phyloP scores from a whole-genome alignment of 1,139 yeast genomes.

The Debaryomycetaceae sp. region DNA sequence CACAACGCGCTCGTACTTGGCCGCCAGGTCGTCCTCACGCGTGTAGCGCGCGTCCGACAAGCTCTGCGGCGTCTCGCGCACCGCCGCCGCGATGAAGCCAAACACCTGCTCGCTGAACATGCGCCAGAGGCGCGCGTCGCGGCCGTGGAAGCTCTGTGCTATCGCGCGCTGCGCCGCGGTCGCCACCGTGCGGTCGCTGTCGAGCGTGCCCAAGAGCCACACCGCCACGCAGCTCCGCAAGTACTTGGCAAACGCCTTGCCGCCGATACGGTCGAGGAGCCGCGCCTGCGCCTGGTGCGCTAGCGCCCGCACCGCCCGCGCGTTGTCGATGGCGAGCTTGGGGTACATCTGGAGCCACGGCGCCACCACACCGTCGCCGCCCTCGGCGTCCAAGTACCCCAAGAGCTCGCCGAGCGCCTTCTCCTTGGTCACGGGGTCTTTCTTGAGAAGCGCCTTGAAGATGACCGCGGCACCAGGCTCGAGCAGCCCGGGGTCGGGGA shows the following conservation, averaged over 20 bases:
- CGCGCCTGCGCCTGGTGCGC: constrained; percentile 64
- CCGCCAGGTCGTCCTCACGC: constrained; percentile 58
- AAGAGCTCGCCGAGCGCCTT: constrained; percentile 63
- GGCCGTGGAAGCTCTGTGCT: constrained; percentile 52
- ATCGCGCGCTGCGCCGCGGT: constrained; percentile 46
- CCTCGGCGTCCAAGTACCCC: constrained; percentile 18
- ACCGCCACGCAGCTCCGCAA: constrained; percentile 68
- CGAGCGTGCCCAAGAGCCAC: constrained; percentile 69
- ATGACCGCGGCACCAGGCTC: constrained; percentile 56
- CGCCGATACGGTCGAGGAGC: constrained; percentile 50
- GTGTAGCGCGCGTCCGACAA: constrained; percentile 75
- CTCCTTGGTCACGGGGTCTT: constrained; percentile 80
- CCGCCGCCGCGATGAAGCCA: constrained; percentile 47
- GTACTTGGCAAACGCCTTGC: constrained; percentile 54
- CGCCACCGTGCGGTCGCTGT: constrained; percentile 60
- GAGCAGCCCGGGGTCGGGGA: constrained; percentile 67
- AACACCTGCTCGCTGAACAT: constrained; percentile 55
- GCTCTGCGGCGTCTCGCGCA: constrained; percentile 58
- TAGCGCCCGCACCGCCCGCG: constrained; percentile 56
- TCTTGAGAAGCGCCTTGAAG: constrained; percentile 71
- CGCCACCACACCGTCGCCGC: constrained; percentile 22
- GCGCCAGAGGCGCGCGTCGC: constrained; percentile 57
- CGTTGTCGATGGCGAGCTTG: constrained; percentile 67
- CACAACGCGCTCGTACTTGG: constrained; percentile 63
- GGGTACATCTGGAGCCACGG: constrained; percentile 85